Percentiles rank a stretch among this genome's conserved stretches.
Conservation (phyloP, 345 rosid species). For the Syzygium aromaticum region DNA sequence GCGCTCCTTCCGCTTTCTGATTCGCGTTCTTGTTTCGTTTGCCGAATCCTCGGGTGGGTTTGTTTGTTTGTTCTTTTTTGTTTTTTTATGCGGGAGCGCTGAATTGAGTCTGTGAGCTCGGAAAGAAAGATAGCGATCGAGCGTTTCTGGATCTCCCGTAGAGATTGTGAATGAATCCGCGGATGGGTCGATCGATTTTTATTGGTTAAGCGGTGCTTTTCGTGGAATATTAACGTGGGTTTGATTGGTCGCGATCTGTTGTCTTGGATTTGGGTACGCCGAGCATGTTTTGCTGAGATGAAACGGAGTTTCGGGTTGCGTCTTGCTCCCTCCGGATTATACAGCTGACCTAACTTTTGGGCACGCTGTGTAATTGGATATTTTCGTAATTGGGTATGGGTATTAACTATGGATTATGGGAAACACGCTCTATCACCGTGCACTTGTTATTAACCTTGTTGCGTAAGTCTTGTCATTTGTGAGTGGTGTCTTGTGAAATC, state of each 20-base stretch:
- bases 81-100: background rate
- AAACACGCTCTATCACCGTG: fast-evolving
- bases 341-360: background rate
- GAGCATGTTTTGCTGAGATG: background rate
- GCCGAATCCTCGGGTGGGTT: background rate
- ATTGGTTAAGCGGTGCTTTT: background rate
- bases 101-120: background rate
- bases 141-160: background rate
- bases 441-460: background rate
- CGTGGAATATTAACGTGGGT: background rate
- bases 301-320: background rate
- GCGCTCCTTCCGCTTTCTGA: background rate
- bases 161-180: background rate
- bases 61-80: background rate
- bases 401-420: background rate
- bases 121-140: background rate
- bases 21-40: background rate
- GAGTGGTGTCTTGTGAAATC: background rate
- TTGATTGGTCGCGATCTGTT: background rate
- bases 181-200: background rate
- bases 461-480: too few species aligned
- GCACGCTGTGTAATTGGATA: background rate
- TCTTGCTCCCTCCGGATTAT: background rate
- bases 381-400: background rate
- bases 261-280: background rate